Evolutionary conservation across 1,139 yeast species (phyloP), one percentile per base, ranked within the genome.

Genomic region (Geotrichum carabidarum): DNA sequence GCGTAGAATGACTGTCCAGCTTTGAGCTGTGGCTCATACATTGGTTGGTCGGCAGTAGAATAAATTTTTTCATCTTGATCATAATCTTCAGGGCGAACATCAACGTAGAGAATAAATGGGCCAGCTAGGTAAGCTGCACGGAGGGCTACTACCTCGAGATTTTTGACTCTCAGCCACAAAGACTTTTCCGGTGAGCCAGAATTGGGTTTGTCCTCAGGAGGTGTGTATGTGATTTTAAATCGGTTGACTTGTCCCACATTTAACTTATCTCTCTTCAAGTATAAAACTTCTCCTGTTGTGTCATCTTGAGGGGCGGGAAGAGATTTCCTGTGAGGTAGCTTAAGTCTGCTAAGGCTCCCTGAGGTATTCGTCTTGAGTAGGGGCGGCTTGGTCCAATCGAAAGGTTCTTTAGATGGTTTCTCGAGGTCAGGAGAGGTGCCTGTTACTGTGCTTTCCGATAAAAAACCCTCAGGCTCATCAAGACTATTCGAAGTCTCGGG

Each of bases 61-160:
- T 79, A 81, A 1, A 73, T 71, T 59, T 84, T 83, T 48, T 75
- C 71, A 30, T 78, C 72, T 58, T 80, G 84, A 53, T 81, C 77
- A 65, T 82, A 93, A 34, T 80, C 86, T 8, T 72, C 79, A 0
- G 87, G 77, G 50, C 83, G 72, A 51, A 94, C 83, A 68, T 93
- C 97, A 22, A 84, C 93, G 64, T 91, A 93, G 1, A 93, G 68
- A n/a, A 86, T 79, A 65, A 82, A 91, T 0, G 99, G 99, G 0
- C 98, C 99, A 44, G 90, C 84, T 30, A 93, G 72, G 65, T 85
- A 88, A 0, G 96, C 96, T 0, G 98, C 96, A 48, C 97, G 71
- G 62, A 87, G 71, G 0, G 96, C 82, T 9, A 87, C 68, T 55
- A 83, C 81, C 63, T 89, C 96, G 5, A 75, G 75, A 68, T 93